phyloP scores from a whole-genome alignment of 768 basidiomycete genomes.

The Boletus fagicola region DNA sequence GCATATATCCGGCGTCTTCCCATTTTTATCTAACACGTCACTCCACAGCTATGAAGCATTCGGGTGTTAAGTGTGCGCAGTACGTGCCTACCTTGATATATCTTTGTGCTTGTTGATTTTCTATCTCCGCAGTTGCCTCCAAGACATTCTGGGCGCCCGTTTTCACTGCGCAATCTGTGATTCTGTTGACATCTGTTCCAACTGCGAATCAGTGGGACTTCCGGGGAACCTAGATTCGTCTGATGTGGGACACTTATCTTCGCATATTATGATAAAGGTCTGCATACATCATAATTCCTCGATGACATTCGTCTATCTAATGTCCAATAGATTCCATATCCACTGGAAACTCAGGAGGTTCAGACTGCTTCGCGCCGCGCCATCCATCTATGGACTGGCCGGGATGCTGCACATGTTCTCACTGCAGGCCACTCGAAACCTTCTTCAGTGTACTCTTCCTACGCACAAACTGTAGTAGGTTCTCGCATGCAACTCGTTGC shows the following conservation, averaged over 20 bases:
- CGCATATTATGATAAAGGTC: constrained; percentile 95
- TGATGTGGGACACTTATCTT: constrained; percentile 76
- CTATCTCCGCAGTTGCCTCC: constrained; percentile 61
- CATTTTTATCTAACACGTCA: constrained; percentile 2
- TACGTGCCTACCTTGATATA: constrained; percentile 39
- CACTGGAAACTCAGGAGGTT: constrained; percentile 70
- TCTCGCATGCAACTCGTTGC: constrained; percentile 37
- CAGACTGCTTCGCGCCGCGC: constrained; percentile 75
- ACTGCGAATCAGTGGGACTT: constrained; percentile 83
- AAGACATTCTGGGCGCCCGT: constrained; percentile 87
- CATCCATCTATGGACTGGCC: constrained; percentile 68
- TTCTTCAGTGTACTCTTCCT: constrained; percentile 58
- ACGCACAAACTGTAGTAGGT: constrained; percentile 68
- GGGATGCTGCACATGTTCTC: constrained; percentile 66
- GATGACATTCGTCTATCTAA: constrained; percentile 1
- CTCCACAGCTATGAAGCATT: constrained; percentile 65
- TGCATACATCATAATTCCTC: background rate
- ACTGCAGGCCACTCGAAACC: constrained; percentile 48
- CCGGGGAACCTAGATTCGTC: constrained; percentile 78
- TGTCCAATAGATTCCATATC: constrained; percentile 72
- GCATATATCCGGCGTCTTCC: constrained; percentile 20
- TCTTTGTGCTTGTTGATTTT: background rate
- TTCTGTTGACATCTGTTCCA: constrained; percentile 79
- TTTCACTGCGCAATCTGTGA: constrained; percentile 93
- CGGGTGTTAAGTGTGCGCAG: constrained; percentile 85